Base-by-base conservation (phyloP, 1,284 basidiomycete genomes). In the Chalciporus sp. region DNA sequence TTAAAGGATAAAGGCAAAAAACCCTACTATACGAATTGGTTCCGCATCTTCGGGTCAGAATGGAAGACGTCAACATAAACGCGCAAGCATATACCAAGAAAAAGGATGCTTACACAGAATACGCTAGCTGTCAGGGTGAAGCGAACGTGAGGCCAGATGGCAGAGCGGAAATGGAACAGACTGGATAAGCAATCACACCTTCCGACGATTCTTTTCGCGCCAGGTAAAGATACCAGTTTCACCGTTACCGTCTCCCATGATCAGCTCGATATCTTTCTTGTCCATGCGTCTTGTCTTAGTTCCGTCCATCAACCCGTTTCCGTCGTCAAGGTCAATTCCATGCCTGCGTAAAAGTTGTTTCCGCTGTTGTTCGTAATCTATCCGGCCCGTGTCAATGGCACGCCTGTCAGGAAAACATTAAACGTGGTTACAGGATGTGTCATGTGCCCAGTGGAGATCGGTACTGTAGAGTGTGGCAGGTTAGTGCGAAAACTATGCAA, bases 311-410 rank as follows among this genome's bases (percentile, higher is more conserved):
- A 83, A 75, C 37, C 83, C 82, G 65, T 79, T 82, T 47, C 79
- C 78, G 64, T 94, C 92, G 63, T 95, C 93, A 42, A 99, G 82
- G 72, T 98, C 94, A 60, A 98, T 91, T 0, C 95, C 96, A 73
- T 98, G 89, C 72, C 94, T 96, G 73, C 85, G 90, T 50, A 98
- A 78, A 46, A 98, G 74, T 63, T 93, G 91, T 44, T 88, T 80
- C 31, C 95, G 84, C 69, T 98, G 95, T 66, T 95, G 92, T 64
- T 98, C 95, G 72, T 95, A 98, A 77, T 98, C 90, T 93, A 64
- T 49, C 26, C 41, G 45, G 27, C 8, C 41, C 43, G 50, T 17
- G 49, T 72, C 50, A 63, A 59, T 53, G 27, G 54, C 23, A 51
- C 19, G 44, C 35, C 58, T 53, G 35, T 64, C 68, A 70, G 74